Base-by-base conservation (phyloP, 306 rosid genomes). In the Dalbergia oliveri region DNA sequence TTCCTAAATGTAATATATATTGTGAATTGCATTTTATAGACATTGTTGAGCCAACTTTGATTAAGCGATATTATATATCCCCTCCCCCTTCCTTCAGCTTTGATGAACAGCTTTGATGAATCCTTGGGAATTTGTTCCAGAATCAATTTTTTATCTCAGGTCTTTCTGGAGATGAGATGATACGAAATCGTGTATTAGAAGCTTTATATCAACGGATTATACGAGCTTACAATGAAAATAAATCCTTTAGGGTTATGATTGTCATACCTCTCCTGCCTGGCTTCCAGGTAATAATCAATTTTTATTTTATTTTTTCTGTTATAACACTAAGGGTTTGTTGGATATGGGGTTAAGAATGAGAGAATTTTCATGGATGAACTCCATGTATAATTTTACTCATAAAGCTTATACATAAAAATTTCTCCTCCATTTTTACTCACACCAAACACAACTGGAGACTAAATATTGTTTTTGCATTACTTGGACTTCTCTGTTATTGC, bases 61-160 rank as follows among this genome's bases (percentile, higher is more conserved):
- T 75, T 70, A 35, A 69, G 26, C 67, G 16, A 53, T 76, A 51
- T 34, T 43, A 81, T 67, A 18, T 39, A 39, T 31, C 44, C 16
- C 54, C 67, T 39, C 51, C 35, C 41, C 9, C 23, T 39, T 53
- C 65, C 39, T 74, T 49, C 44, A 49, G 34, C 44, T 61, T 66
- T 58, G 60, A 54, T 54, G 60, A 54, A 54, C 26, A 54, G 60
- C 60, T 54, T 54, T 54, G 60, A 54, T 54, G 21, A 54, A 61
- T 72, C 66, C 81, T 78, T 70, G 79, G 88, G 37, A 78, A 73
- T 82, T 72, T 84, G 65, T 89, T 88, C 65, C 97, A 96, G 99
- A 96, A 96, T 87, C 99, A 96, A 74, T 93, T 96, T 87, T 96
- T 96, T 81, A 93, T 96, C 79, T 96, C 99, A 82, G 99, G 99